Conservation (phyloP, 805 yeast genomes). For the Citeromyces nyonsensis region DNA sequence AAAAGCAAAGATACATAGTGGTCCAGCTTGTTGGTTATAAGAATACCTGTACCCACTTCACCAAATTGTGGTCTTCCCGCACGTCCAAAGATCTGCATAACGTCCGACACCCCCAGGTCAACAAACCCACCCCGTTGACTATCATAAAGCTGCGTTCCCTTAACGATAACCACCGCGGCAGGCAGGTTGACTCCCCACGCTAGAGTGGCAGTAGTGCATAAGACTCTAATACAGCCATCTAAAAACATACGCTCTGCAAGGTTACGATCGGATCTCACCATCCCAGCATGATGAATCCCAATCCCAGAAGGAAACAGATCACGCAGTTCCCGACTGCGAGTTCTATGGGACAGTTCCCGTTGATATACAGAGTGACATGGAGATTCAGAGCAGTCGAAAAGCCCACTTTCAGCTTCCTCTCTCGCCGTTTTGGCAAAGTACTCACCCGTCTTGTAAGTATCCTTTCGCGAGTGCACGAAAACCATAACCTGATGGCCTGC, state of each 20-base stretch:
- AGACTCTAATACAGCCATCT: constrained; percentile 72
- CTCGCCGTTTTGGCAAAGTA: constrained; percentile 56
- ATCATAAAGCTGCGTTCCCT: constrained; percentile 94
- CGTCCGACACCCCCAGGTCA: constrained; percentile 92
- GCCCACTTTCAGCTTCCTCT: constrained; percentile 33
- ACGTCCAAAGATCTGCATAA: constrained; percentile 95
- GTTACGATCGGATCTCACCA: constrained; percentile 83
- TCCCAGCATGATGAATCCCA: constrained; percentile 96
- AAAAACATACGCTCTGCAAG: constrained; percentile 78
- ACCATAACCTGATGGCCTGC: constrained; percentile 70
- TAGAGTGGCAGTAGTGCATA: constrained; percentile 91
- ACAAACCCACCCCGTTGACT: constrained; percentile 88
- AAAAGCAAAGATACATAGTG: constrained; percentile 81
- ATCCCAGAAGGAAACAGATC: constrained; percentile 75
- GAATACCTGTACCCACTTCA: constrained; percentile 79
- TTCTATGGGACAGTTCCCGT: constrained; percentile 51
- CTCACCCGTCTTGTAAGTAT: constrained; percentile 74
- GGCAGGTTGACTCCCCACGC: constrained; percentile 99
- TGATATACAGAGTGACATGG: constrained; percentile 25
- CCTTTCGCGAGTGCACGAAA: constrained; percentile 90
- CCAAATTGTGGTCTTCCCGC: constrained; percentile 99
- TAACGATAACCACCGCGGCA: constrained; percentile 92
- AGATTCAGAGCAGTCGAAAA: constrained; percentile 41
- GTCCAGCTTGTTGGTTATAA: constrained; percentile 71
- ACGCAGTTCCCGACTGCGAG: constrained; percentile 61